These are phyloP conservation scores for Coemansia sp. DNA, from an alignment of 192 early-diverging fungal genomes.

Conservation along the genomic window DNA sequence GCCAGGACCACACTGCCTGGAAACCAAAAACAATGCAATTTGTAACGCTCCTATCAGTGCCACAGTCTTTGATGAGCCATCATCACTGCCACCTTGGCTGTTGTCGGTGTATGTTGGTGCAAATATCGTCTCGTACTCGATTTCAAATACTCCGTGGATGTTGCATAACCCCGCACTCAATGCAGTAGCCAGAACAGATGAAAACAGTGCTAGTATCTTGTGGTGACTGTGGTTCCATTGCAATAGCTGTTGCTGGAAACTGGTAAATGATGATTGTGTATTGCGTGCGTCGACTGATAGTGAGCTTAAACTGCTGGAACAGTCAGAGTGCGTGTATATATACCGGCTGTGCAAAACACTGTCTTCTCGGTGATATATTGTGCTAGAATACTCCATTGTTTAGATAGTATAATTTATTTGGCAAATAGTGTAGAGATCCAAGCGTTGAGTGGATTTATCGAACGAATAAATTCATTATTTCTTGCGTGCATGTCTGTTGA, in stretches of 20 bases:
- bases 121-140: slow-evolving; percentile 10
- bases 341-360: slow-evolving; percentile 9
- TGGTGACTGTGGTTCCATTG: neutral
- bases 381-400: neutral
- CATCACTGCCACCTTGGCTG: too few relatives aligned
- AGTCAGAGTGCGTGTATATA: slow-evolving; percentile 33
- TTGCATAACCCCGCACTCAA: slow-evolving; percentile 20
- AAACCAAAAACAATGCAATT: neutral
- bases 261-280: neutral
- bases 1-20: neutral
- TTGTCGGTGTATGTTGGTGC: neutral
- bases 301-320: slow-evolving; percentile 31
- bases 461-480: neutral
- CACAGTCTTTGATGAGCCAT: neutral
- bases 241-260: neutral
- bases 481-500: neutral
- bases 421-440: too few relatives aligned
- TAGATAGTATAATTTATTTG: neutral
- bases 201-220: neutral
- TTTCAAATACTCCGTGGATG: slow-evolving; percentile 26
- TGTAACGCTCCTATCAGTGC: slow-evolving; percentile 25
- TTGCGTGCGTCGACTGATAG: neutral
- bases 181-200: neutral
- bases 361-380: neutral
- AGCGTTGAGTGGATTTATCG: neutral